Base-by-base conservation (phyloP, 2,329 filamentous ascomycete species). In the Aspergillus ustus region DNA sequence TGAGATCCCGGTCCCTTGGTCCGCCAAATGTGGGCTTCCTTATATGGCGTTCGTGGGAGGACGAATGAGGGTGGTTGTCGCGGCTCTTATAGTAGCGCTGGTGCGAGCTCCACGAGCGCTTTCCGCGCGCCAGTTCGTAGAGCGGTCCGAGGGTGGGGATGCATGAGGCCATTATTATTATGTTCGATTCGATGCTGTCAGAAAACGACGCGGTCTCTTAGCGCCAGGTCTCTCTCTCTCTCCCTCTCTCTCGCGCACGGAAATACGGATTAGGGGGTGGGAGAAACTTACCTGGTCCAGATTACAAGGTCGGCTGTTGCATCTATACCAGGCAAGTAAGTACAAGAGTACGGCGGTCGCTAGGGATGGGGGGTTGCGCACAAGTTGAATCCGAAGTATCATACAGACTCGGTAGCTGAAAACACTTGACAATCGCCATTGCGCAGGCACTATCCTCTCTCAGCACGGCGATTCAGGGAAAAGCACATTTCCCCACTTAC, bases 281-380 rank as follows among this genome's bases (percentile, higher is more conserved):
- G 11, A 7, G 11, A 5, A n/a, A 25, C 53, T 31, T 73, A 81
- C 79, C 75, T 72, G 4, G 80, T 82, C 80, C 80, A 83, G 44
- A 82, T 75, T 0, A 81, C 72, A 3, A 82, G 69, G n/a, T 81
- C 78, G 0, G 75, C 74, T 2, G 78, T 81, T n/a, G 75, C 73
- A 52, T 72, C 69, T 75, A 45, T 13, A 40, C 43, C 8, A 11
- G 8, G 29, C 64, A 46, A 59, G 57, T 25, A 25, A 25, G 25
- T 5, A 25, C 25, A 25, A 25, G 4, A 25, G 3, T 25, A 25
- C n/a, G 19, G 22, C n/a, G 13, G 9, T 20, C 13, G 2, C 7
- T 4, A 4, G 4, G 1, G 15, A 25, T 31, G 7, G 13, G 34
- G 46, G 52, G 22, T 52, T 15, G 9, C 34, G 2, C 11, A 77